Evolutionary conservation across 305 asterid genomes (phyloP).

Genomic region (Rubia peregrina): DNA sequence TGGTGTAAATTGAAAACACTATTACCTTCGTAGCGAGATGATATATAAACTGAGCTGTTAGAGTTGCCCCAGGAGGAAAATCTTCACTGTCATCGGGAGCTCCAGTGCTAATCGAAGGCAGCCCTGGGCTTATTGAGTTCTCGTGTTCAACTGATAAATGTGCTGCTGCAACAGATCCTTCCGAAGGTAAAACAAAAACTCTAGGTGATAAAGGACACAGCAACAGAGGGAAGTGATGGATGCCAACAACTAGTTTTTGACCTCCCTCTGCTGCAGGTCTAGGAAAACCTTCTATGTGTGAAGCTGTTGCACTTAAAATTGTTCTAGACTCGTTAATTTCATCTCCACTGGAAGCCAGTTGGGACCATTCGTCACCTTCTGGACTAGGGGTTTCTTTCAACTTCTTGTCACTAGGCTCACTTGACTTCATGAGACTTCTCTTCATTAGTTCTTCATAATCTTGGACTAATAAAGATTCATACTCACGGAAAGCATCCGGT

Average conservation of each 20-base stretch:
- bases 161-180: slow-evolving; percentile 90
- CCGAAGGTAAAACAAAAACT: slow-evolving; percentile 93
- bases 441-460: slow-evolving; percentile 80
- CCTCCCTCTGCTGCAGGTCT: slow-evolving; percentile 41
- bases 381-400: slow-evolving; percentile 29
- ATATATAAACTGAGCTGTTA: slow-evolving; percentile 89
- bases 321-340: slow-evolving; percentile 33
- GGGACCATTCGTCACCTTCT: slow-evolving; percentile 75
- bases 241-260: slow-evolving; percentile 54
- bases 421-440: slow-evolving; percentile 34
- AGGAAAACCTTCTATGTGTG: slow-evolving; percentile 31
- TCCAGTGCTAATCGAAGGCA: slow-evolving; percentile 83
- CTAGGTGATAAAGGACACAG: slow-evolving; percentile 84
- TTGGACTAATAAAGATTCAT: slow-evolving; percentile 76
- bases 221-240: slow-evolving; percentile 81
- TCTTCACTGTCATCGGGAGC: slow-evolving; percentile 61
- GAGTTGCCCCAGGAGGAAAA: slow-evolving; percentile 73
- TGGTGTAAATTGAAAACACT: slow-evolving; percentile 16
- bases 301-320: slow-evolving; percentile 31
- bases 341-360: slow-evolving; percentile 47
- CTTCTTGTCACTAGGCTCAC: slow-evolving; percentile 26
- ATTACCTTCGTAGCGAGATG: slow-evolving; percentile 78
- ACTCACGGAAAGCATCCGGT: slow-evolving; percentile 88
- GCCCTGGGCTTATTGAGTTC: slow-evolving; percentile 77
- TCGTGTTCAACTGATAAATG: slow-evolving; percentile 61